phyloP scores from a whole-genome alignment of 331 rosid genomes.

The Spiraea crenata region DNA sequence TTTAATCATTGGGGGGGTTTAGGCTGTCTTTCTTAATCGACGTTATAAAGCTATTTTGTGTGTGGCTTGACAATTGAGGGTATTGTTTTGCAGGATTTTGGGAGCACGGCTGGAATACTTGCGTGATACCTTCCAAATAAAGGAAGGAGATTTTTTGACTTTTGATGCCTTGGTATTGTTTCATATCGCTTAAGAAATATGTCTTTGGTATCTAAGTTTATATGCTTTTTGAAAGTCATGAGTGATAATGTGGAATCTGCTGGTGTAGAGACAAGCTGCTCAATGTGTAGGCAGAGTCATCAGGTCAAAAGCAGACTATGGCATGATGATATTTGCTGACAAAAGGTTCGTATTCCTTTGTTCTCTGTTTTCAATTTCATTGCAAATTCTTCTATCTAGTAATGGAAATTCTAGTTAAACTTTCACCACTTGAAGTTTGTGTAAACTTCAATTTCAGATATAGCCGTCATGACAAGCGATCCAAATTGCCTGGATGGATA shows the following conservation, averaged over 20 bases:
- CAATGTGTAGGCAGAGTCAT: slow-evolving; percentile 97
- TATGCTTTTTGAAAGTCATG: slow-evolving; percentile 9
- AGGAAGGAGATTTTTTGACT: slow-evolving; percentile 93
- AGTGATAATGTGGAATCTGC: slow-evolving; percentile 5
- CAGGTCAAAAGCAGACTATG: slow-evolving; percentile 91
- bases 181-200: slow-evolving; percentile 2
- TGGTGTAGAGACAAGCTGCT: slow-evolving; percentile 93
- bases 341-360: slow-evolving; percentile 53
- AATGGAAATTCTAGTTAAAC: not conserved
- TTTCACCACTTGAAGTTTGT: not conserved
- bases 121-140: slow-evolving; percentile 88
- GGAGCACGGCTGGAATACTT: slow-evolving; percentile 88
- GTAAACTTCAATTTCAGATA: slow-evolving; percentile 44
- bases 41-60: slow-evolving; percentile 11
- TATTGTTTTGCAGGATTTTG: slow-evolving; percentile 70
- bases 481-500: slow-evolving; percentile 96
- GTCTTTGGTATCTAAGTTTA: not conserved
- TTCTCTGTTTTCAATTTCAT: slow-evolving; percentile 8
- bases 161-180: slow-evolving; percentile 87
- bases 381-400: not conserved
- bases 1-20: not conserved
- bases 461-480: slow-evolving; percentile 96
- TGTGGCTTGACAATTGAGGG: slow-evolving; percentile 22
- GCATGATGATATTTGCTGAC: slow-evolving; percentile 99
- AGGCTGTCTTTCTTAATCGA: slow-evolving; percentile 1